A percentile compares a stretch with the other conserved stretches of the same genome.
These are phyloP conservation scores for Gynochthodes officinalis DNA, from an alignment of 257 asterid genomes.

Conservation along the genomic window DNA sequence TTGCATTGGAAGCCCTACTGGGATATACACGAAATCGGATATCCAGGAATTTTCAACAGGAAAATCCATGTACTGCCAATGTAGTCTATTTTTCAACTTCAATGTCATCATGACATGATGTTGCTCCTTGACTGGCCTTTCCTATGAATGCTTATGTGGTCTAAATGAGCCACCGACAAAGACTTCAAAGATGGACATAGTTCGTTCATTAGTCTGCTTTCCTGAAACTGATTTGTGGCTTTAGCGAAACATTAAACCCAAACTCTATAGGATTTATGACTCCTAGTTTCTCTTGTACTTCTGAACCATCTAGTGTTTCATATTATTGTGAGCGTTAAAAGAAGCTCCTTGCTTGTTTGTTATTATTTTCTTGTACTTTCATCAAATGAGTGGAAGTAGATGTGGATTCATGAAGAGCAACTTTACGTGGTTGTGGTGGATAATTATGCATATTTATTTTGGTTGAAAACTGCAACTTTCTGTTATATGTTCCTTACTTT, in stretches of 20 bases:
- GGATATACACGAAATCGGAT: neutral
- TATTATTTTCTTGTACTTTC: neutral
- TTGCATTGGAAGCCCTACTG: neutral
- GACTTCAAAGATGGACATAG: constrained; percentile 3
- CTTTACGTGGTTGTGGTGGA: neutral
- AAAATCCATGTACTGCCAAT: neutral
- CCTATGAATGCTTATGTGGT: neutral
- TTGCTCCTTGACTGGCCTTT: constrained; percentile 6
- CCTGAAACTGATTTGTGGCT: constrained; percentile 3
- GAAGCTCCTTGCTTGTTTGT: neutral
- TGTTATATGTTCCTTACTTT: neutral
- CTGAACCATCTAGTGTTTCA: neutral
- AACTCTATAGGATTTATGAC: neutral
- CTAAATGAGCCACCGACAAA: neutral
- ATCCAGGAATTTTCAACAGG: neutral
- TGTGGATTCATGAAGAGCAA: neutral
- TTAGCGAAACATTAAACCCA: constrained; percentile 1
- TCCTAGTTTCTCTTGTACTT: neutral
- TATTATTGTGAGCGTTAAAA: neutral
- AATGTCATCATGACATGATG: neutral
- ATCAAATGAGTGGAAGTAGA: neutral
- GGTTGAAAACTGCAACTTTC: neutral
- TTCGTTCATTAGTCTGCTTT: neutral
- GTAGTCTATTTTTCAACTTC: neutral
- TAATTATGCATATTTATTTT: neutral